Evolutionary conservation across 2,329 filamentous ascomycete genomes (phyloP), one percentile per base, ranked within the genome.

Genomic region (Nemania abortiva): DNA sequence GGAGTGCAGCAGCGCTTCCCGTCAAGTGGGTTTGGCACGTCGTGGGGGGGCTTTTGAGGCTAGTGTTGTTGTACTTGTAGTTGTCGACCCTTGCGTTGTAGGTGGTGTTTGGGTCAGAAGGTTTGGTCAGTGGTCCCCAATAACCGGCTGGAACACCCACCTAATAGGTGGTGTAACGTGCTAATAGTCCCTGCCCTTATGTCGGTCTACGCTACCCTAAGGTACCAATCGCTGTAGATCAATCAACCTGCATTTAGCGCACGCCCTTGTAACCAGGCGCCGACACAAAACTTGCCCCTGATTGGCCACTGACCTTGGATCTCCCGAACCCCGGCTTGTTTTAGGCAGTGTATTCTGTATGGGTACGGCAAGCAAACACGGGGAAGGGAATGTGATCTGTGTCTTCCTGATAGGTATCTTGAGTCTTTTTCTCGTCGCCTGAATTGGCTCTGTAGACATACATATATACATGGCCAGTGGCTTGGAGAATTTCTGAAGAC

Each of bases 161-260:
- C 6, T 24, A 50, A 15, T 34, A 37, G 5, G 6, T 55, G 10
- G 49, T 52, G 49, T 52, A 52, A 52, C 49, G 15, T 52, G 49
- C 22, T 27, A 27, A 27, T 1, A 52, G 49, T 29, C 22, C 22
- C 49, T 29, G 42, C 42, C 42, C 11, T 20, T 47, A 47, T n/a
- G n/a, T 29, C 9, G 47, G 22, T 29, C 22, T 47, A 20, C 45
- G n/a, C 49, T 52, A 24, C 47, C 47, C 47, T 42, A 24, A 52
- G 24, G 49, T 52, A 29, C 49, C 49, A 27, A 52, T 29, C 50
- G n/a, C 64, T 62, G 60, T 57, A 63, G 69, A 72, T 74, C 69
- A 62, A 58, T 55, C 31, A 45, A 69, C 70, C 68, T 74, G 74
- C 72, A 71, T 74, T 72, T 72, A 71, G 73, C 62, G 65, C 65